These are phyloP conservation scores for Botrytis aclada DNA, from an alignment of 2,329 filamentous ascomycete genomes.

Conservation along the genomic window DNA sequence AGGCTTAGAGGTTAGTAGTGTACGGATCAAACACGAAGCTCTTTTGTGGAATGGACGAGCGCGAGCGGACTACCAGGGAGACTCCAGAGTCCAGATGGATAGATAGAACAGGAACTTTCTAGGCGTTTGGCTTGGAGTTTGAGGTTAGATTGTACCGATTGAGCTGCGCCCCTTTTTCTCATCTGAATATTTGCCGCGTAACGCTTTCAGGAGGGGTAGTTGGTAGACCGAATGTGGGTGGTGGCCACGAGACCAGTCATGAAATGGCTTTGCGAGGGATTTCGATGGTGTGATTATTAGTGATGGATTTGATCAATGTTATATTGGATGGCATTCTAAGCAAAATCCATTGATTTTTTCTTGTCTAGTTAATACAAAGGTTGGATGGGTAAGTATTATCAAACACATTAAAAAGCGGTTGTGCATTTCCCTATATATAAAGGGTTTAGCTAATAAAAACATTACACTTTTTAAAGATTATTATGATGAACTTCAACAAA, in stretches of 20 bases:
- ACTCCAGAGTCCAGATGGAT: not conserved
- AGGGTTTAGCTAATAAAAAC: too few relatives aligned
- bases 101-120: not conserved
- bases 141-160: not conserved
- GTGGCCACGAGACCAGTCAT: not conserved
- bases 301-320: not conserved
- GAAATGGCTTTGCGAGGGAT: not conserved
- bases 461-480: too few relatives aligned
- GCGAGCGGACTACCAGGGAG: not conserved
- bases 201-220: conserved; percentile 4
- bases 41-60: not conserved
- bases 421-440: too few relatives aligned
- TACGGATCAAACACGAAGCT: conserved; percentile 6
- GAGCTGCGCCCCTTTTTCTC: conserved; percentile 12
- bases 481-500: too few relatives aligned
- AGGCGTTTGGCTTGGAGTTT: not conserved
- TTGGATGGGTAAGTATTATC: too few relatives aligned
- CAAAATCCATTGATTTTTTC: not conserved
- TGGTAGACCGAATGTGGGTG: not conserved
- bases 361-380: not conserved
- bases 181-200: conserved; percentile 9
- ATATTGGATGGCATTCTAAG: not conserved
- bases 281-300: not conserved
- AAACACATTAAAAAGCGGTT: too few relatives aligned
- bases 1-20: not conserved